Conservation (phyloP, 768 basidiomycete genomes). For the Lentinula detonsa region DNA sequence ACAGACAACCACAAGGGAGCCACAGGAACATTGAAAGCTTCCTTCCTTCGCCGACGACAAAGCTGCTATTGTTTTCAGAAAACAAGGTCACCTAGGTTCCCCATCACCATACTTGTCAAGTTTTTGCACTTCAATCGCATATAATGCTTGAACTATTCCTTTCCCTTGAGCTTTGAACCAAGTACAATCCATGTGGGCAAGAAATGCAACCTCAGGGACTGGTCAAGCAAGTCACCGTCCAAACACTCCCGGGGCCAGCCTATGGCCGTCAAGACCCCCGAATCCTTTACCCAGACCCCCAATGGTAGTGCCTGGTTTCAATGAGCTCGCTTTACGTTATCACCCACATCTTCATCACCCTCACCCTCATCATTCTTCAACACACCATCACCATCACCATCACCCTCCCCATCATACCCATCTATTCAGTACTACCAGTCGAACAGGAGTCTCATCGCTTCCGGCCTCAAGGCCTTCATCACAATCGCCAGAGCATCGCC, state of each 20-base stretch:
- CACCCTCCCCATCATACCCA: neutral
- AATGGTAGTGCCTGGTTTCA: neutral
- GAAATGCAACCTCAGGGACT: neutral
- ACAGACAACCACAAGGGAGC: neutral
- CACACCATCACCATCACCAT: neutral
- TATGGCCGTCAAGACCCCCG: neutral
- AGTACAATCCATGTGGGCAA: neutral
- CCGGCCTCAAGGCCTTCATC: neutral
- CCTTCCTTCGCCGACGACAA: neutral
- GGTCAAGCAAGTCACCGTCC: neutral
- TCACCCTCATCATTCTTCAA: neutral
- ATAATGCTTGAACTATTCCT: neutral
- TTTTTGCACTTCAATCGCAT: neutral
- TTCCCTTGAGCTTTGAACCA: too few relatives aligned
- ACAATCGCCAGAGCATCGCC: neutral
- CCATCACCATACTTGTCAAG: neutral
- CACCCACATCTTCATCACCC: neutral
- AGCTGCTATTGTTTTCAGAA: neutral
- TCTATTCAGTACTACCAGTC: too few relatives aligned
- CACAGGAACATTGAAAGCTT: neutral
- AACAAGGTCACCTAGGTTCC: neutral
- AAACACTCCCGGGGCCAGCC: neutral
- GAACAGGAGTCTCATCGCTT: neutral
- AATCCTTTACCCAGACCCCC: neutral
- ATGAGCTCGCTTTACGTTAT: neutral